Evolutionary conservation across 2,329 filamentous ascomycete genomes (phyloP), one percentile per base, ranked within the genome.

Genomic region (Monilinia polystroma): DNA sequence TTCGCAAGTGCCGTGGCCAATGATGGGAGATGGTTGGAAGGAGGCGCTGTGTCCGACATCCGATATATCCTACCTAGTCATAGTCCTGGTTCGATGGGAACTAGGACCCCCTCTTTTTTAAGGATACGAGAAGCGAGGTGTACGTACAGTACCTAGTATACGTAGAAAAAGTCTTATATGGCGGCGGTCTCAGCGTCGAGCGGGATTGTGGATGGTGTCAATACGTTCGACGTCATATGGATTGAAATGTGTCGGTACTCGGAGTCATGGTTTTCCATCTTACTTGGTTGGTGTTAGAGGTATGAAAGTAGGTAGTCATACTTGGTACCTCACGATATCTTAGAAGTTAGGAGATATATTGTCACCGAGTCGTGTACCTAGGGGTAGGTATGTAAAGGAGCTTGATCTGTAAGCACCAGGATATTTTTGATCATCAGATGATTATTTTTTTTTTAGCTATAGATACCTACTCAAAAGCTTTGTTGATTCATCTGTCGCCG

Each of bases 91-190:
- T 38, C 16, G 23, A 23, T 58, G 41, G 49, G 35, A 63, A 32
- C 59, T 51, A 51, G 47, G 12, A 16, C 23, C 47, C 26, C 59
- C 59, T 41, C 59, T 41, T 62, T 52, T 12, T 7, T 18, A 63
- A 43, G 23, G 35, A 45, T 43, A 26, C 12, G 60, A n/a, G 49
- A 63, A 63, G 60, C 60, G 60, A 63, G 41, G 12, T 29, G 56
- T 47, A 35, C 32, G 32, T 8, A 35, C 32, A 32, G 32, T 35
- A 35, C 32, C 32, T 32, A 35, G 32, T 8, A 4, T 3, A 29
- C 2, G 29, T 35, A 35, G 32, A 35, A 8, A 35, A 35, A 8
- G 32, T 35, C 32, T 32, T n/a, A 14, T 47, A 38, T 29, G 18
- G 7, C 26, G 18, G 16, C 26, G 56, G 26, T n/a, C 56, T 59